Evolutionary conservation across 176 grass and related monocot genomes (phyloP), one percentile per base, ranked within the genome.

Genomic region (Oryza punctata): DNA sequence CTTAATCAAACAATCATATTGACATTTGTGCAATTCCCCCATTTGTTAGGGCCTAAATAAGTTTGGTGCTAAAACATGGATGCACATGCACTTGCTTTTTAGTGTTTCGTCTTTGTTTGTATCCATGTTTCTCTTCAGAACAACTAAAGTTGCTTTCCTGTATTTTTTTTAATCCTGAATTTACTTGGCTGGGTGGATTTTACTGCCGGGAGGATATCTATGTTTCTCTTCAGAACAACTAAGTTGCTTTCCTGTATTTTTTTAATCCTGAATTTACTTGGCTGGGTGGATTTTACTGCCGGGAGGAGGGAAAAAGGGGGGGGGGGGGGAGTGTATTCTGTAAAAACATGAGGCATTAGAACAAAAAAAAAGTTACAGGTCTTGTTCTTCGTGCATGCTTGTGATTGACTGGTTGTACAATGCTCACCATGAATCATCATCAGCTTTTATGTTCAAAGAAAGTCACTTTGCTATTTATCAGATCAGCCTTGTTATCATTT

Each of bases 361-460:
- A 35, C 33, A n/a, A 35, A 35, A 35, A 35, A 35, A 35, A 35
- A 35, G 28, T 29, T 35, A 35, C 33, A 35, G 3, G 33, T 35
- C 33, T 35, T 35, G 33, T 43, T 71, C 69, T 70, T 13, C 27
- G 29, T 41, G 35, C 25, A 47, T 29, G 57, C 15, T 23, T 81
- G 23, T 60, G 16, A 18, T 6, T 18, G 0, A 18, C 3, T 52
- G 47, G 67, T 14, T 61, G 33, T 46, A 64, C 6, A 8, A 67
- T 75, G 61, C 2, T 64, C 45, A 66, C 23, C 7, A 27, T 32
- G 28, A 75, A 67, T n/a, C 43, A 37, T 84, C 46, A 50, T 26
- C 32, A 12, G 75, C 13, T 67, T 25, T 75, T 69, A 40, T 67
- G 63, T 84, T 50, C 25, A 30, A 65, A 69, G 19, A 29, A 77